Conservation (phyloP, 2,329 filamentous ascomycete species). For the Colletotrichum sp. region DNA sequence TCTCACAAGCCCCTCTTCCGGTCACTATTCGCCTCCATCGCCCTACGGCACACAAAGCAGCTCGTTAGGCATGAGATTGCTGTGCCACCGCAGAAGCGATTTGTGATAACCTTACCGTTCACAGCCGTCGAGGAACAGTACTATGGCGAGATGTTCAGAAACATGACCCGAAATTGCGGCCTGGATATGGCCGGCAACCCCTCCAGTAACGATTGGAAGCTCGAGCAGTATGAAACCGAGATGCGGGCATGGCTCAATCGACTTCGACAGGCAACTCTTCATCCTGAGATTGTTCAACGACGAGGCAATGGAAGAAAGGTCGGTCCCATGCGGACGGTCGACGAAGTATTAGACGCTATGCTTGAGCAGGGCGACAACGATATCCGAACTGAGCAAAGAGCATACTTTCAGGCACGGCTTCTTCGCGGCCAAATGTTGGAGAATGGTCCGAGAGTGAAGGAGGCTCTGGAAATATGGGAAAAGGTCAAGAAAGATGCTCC, state of each 20-base stretch:
- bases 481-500: conserved; percentile 55
- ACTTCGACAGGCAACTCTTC: conserved; percentile 82
- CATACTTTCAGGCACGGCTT: conserved; percentile 67
- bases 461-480: conserved; percentile 75
- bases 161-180: conserved; percentile 75
- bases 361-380: conserved; percentile 79
- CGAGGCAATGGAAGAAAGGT: conserved; percentile 66
- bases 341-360: conserved; percentile 90
- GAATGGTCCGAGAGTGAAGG: conserved; percentile 69
- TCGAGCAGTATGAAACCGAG: conserved; percentile 65
- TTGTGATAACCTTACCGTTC: conserved; percentile 89
- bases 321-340: conserved; percentile 78
- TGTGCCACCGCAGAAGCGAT: conserved; percentile 82
- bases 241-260: conserved; percentile 84
- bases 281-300: conserved; percentile 76
- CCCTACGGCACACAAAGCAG: conserved; percentile 86
- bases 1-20: conserved; percentile 69
- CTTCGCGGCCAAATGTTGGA: conserved; percentile 79
- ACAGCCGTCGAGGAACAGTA: conserved; percentile 90
- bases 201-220: conserved; percentile 65
- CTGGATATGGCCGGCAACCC: conserved; percentile 70
- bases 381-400: conserved; percentile 72
- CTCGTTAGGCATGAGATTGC: conserved; percentile 78
- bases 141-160: conserved; percentile 76
- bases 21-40: conserved; percentile 71